Evolutionary conservation across 1,284 basidiomycete genomes (phyloP), one percentile per base, ranked within the genome.

Genomic region (Kwoniella shivajii): DNA sequence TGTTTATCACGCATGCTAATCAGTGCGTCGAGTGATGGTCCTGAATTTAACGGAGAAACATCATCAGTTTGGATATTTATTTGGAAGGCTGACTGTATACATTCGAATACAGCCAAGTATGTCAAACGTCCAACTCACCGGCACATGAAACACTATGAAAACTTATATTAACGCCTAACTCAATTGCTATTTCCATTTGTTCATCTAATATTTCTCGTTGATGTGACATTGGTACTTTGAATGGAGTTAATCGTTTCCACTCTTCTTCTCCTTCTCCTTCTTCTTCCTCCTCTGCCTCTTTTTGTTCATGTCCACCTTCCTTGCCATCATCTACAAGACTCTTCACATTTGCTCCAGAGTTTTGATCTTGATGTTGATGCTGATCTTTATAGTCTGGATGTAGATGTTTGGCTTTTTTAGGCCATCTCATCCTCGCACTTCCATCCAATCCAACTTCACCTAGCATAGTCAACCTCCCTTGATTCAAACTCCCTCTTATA

Each of bases 371-470:
- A 4, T 30, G 16, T n/a, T 45, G 20, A 18, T 43, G 31, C 14
- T n/a, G 13, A 2, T 47, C 33, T 16, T 16, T 13, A 20, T 44
- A 38, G 41, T 67, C 65, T 7, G 31, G 56, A 54, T 64, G 60
- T 16, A 63, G 29, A 20, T 60, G 38, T 34, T 54, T 57, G 1
- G 59, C 64, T 7, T 24, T 20, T 10, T 55, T 43, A 9, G 72
- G 73, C 59, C 70, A 73, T 2, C 76, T 69, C 33, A 80, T 59
- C 30, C 74, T 65, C 26, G 79, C 79, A 18, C 71, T 68, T 1
- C 70, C 69, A 59, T 82, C 80, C 10, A 82, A 63, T 0, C 80
- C 80, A 2, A 82, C 69, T 64, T 82, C 80, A 31, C 80, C 80
- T 6, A 82, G 54, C 67, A 81, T 78, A 1, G 71, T 73, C 4